Evolutionary conservation across 306 rosid species (phyloP), one percentile per base, ranked within the genome.

Genomic region (Casuarina equisetifolia): DNA sequence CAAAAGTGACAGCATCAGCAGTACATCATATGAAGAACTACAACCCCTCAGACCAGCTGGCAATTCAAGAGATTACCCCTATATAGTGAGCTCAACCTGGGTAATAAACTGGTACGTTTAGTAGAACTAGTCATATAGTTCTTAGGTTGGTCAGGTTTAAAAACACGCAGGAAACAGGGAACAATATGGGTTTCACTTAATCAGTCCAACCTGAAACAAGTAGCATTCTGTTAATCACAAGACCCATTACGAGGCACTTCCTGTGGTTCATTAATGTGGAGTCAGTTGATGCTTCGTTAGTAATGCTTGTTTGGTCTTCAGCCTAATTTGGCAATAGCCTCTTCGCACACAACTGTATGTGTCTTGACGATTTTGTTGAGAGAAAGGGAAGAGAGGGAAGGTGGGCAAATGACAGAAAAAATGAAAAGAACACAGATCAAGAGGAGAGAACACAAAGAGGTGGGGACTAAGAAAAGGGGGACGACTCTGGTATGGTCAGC

Each of bases 161-260:
- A 6, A 39, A 39, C 69, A 63, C 43, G 9, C 20, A 15, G 39
- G 19, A 63, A 63, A 63, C 69, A 63, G 38, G 46, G 69, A 38
- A 6, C 20, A 16, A 63, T 12, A 7, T 63, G 19, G 69, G 46
- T 63, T 36, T 63, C 45, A 19, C 39, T 63, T 12, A 63, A 39
- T 45, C 46, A 13, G 5, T 36, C 20, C 19, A 63, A 63, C 69
- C 46, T 38, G 69, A 63, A 63, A 63, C 69, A 63, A 63, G 69
- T 39, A 36, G 46, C 69, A 63, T 63, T 63, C 69, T 63, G 45
- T 38, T 36, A 63, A 63, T 63, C 16, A 63, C 43, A 38, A 13
- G n/a, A 38, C 19, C 43, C 36, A 38, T 36, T 36, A 38, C 13
- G 13, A 63, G 9, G 19, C 32, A 58, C 57, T 51, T 51, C n/a